Percentiles rank a stretch among this genome's conserved stretches.
Evolutionary conservation across 257 asterid genomes (phyloP).

Genomic region (Plantago major): DNA sequence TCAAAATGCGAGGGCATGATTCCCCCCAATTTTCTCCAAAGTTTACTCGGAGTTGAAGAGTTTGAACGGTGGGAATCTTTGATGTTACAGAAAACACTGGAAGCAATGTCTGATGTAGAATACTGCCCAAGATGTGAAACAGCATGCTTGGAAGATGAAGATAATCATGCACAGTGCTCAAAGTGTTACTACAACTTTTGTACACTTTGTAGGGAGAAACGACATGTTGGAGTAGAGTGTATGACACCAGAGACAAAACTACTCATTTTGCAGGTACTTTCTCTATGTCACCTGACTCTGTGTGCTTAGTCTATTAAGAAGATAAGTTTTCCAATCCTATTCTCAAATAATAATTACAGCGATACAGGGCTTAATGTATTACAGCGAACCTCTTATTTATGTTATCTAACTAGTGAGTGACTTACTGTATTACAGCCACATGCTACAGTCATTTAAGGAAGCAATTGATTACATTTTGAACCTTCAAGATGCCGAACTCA

Average conservation of each 20-base stretch:
- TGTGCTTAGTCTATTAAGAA: no score
- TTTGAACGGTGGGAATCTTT: conserved; percentile 79
- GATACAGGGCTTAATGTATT: no score
- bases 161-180: conserved; percentile 75
- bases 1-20: conserved; percentile 83
- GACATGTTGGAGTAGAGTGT: conserved; percentile 86
- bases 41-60: conserved; percentile 63
- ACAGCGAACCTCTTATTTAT: no score
- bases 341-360: no score
- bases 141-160: conserved; percentile 79
- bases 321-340: no score
- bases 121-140: conserved; percentile 97
- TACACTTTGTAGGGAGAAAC: conserved; percentile 65
- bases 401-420: no score
- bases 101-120: conserved; percentile 80
- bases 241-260: conserved; percentile 77
- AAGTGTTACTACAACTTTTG: conserved; percentile 87
- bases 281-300: background rate
- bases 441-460: no score
- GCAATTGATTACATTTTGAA: no score
- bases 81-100: conserved; percentile 67
- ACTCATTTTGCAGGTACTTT: conserved; percentile 51
- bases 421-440: no score
- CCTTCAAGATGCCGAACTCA: no score
- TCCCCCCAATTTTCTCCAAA: conserved; percentile 74